phyloP scores from a whole-genome alignment of 1,139 yeast genomes.

The Zhuliangozyma blackwelliae region DNA sequence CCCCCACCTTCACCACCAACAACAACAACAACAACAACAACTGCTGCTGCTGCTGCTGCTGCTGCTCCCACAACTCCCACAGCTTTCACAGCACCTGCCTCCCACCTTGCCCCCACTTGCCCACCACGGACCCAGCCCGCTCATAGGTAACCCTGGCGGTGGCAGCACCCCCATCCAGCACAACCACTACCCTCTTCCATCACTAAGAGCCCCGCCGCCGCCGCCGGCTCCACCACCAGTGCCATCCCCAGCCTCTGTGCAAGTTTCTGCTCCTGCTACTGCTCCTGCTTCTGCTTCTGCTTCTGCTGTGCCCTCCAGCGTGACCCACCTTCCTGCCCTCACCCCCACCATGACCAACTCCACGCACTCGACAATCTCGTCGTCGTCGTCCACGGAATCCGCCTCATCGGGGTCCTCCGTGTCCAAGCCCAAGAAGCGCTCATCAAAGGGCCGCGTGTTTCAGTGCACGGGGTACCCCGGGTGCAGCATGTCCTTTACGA shows the following conservation, averaged over 20 bases:
- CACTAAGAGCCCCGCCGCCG: constrained; percentile 8
- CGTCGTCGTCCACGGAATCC: constrained; percentile 5
- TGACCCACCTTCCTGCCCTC: constrained; percentile 5
- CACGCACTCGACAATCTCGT: constrained; percentile 8
- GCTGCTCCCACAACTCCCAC: too few relatives aligned
- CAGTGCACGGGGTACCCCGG: constrained; percentile 86
- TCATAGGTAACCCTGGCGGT: constrained; percentile 3
- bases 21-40: too few relatives aligned
- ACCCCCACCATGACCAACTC: constrained; percentile 8
- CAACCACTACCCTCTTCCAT: constrained; percentile 6
- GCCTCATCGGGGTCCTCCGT: background rate
- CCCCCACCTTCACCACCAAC: too few relatives aligned
- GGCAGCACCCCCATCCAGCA: background rate
- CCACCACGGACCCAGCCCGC: background rate
- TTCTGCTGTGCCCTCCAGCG: background rate
- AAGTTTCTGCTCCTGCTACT: constrained; percentile 3
- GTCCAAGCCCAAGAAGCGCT: constrained; percentile 28
- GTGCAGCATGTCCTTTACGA: constrained; percentile 82
- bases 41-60: too few relatives aligned
- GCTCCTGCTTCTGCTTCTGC: constrained; percentile 3
- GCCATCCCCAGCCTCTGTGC: background rate
- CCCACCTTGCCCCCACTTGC: background rate
- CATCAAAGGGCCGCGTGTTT: constrained; percentile 60
- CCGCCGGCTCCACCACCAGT: constrained; percentile 3
- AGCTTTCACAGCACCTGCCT: background rate